phyloP scores from a whole-genome alignment of 768 basidiomycete species.

The Mycena kentingensis region DNA sequence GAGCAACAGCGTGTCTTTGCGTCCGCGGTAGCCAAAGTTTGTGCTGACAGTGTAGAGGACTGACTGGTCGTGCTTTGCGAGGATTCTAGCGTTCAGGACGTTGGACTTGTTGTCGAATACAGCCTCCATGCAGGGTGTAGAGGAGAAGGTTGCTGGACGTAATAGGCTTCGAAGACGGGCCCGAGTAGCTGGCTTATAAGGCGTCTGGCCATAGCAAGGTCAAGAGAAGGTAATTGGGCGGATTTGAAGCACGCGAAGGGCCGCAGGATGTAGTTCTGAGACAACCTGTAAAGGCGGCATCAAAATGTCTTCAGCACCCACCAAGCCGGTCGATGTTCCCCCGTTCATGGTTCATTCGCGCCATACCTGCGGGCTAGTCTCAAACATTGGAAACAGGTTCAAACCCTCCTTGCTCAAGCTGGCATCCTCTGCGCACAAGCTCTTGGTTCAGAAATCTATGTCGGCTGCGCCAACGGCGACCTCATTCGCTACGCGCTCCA shows the following conservation, averaged over 20 bases:
- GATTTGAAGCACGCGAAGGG: too few relatives aligned
- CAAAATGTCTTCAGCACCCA: constrained; percentile 41
- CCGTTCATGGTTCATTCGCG: too few relatives aligned
- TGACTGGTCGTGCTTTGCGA: constrained; percentile 45
- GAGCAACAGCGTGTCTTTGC: constrained; percentile 45
- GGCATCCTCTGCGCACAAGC: constrained; percentile 57
- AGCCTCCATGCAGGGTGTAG: constrained; percentile 44
- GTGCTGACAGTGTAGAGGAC: constrained; percentile 47
- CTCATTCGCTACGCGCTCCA: constrained; percentile 78
- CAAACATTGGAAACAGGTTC: too few relatives aligned
- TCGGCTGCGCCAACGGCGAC: constrained; percentile 84
- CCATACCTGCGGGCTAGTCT: too few relatives aligned
- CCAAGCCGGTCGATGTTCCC: constrained; percentile 52
- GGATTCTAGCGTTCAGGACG: constrained; percentile 46
- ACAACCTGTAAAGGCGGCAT: neutral
- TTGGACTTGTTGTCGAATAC: constrained; percentile 53
- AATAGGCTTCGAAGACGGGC: neutral
- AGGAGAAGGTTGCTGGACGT: neutral
- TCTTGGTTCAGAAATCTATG: constrained; percentile 77
- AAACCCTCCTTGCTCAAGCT: constrained; percentile 42
- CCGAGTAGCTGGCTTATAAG: too few relatives aligned
- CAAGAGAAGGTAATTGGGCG: too few relatives aligned
- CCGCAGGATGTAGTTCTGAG: too few relatives aligned
- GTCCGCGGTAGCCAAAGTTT: constrained; percentile 43
- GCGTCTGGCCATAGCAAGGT: too few relatives aligned